Evolutionary conservation across 2,329 filamentous ascomycete genomes (phyloP), one percentile per base, ranked within the genome.

Genomic region (Thielaviopsis populi): DNA sequence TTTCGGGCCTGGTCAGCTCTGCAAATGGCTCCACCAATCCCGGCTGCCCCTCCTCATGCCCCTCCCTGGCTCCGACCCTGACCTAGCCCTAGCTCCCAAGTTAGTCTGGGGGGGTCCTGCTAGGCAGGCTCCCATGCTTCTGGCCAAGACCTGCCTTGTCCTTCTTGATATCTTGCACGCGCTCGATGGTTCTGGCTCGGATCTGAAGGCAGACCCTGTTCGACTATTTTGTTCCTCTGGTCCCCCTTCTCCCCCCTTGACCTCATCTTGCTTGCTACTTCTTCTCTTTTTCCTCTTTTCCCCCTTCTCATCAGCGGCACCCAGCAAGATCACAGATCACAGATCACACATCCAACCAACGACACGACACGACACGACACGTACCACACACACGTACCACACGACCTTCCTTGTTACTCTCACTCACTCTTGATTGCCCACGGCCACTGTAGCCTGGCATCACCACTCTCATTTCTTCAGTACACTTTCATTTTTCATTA

Each of bases 161-260:
- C 42, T 46, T 46, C 27, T 56, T 56, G 46, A 27, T 8, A 50
- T 33, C 24, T 56, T n/a, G 50, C 50, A 30, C 27, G 27, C 17
- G 33, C 17, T 33, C 33, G 17, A n/a, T 56, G n/a, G 24, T 56
- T 56, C 27, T 19, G 27, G 50, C 17, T 19, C 30, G 50, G 30
- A 56, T 37, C 24, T 56, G 27, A n/a, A 15, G 50, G 27, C 15
- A 13, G 50, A 7, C 30, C 50, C 33, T 56, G 27, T 33, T 56
- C 50, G 50, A 56, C 27, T 56, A 56, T 56, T 56, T 56, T 56
- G 50, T n/a, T 56, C 13, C 50, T 27, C 50, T 56, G 24, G 17
- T 56, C 50, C 50, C 50, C 50, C n/a, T n/a, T 56, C 22, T 13
- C 42, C 42, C n/a, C 15, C 15, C 42, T 56, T 13, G 50, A 17